Base-by-base conservation (phyloP, 331 rosid genomes). In the Dryas integrifolia region DNA sequence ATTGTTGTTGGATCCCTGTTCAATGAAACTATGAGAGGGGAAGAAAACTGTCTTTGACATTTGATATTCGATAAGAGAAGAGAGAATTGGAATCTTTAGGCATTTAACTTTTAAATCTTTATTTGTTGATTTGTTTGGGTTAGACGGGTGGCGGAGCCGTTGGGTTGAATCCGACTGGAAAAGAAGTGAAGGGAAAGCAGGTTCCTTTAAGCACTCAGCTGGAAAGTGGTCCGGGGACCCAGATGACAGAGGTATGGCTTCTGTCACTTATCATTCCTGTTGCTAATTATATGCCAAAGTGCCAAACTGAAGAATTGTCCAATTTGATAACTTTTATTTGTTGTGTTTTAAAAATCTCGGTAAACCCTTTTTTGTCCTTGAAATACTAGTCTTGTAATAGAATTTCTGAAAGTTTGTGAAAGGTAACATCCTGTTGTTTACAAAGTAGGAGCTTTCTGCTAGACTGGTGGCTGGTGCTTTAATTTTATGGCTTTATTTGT, bases 141-240 rank as follows among this genome's bases (percentile, higher is more conserved):
- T 50, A 91, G 96, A 87, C 57, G 97, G 84, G 30, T 91, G 96
- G 96, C 83, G 79, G 64, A 47, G 79, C 57, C 87, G 97, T 3
- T 91, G 97, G 97, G 91, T 91, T 3, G 74, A 11, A 65, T 91
- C 97, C 0, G 92, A 87, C 73, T 89, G 97, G 96, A 91, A 91
- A 77, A 81, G 60, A 46, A 75, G 66, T 4, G 92, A 91, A 81
- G 92, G 91, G 4, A 89, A 91, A 81, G 96, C 97, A 0, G 97
- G 97, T 72, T 84, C 88, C 18, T 91, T 91, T 86, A 89, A 82
- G 69, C 96, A 89, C 81, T 49, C 91, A 0, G 80, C 96, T 56
- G 97, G 97, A 70, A 81, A 75, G 72, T 91, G 96, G 97, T 35
- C 89, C 13, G 97, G 91, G 45, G 97, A 91, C 80, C 92, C 86